Base-by-base conservation (phyloP, 805 yeast species). In the Barnettozyma sp. region DNA sequence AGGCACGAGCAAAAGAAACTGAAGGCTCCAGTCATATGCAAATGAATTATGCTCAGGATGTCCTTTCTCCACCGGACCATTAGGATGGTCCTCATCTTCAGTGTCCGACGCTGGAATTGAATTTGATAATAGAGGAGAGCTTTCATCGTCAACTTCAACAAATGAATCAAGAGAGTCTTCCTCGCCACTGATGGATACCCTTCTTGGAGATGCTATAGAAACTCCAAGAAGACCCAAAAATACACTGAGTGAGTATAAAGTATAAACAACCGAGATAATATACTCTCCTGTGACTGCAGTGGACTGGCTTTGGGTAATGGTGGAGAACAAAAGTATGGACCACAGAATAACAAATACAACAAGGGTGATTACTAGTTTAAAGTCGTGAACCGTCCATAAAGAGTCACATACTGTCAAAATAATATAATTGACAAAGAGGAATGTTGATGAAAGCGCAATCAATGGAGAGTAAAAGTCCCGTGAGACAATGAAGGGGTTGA, bases 1-100 rank as follows among this genome's bases (percentile, higher is more conserved):
- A 3, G 96, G 95, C 11, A 81, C 84, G 13, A 80, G 54, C 2
- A 78, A 42, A 22, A 83, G 45, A 49, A 73, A 85, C 55, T 87
- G 95, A 13, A 84, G 44, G 12, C 79, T 67, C 95, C 96, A 87
- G 49, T 82, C 94, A 51, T 81, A 84, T 26, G 78, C 71, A 31
- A 71, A 68, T 5, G 76, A 71, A 33, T 49, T 43, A 22, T 44
- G 48, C 15, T 41, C 42, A 7, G 58, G 52, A 25, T 40, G 55
- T 7, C 35, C 40, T 17, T 43, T 32, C 29, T 23, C 33, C 22
- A 38, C 38, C 4, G 20, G 17, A 20, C 16, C 32, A 10, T 16
- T 20, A 3, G 21, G 23, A 7, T 29, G 32, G 14, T 29, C 40
- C 12, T 38, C 47, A 11, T 38, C 36, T 4, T 41, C 45, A 13